A percentile compares a stretch with the other conserved stretches of the same genome.
phyloP scores from a whole-genome alignment of 2,329 filamentous ascomycete genomes.

The Phialophora expanda region DNA sequence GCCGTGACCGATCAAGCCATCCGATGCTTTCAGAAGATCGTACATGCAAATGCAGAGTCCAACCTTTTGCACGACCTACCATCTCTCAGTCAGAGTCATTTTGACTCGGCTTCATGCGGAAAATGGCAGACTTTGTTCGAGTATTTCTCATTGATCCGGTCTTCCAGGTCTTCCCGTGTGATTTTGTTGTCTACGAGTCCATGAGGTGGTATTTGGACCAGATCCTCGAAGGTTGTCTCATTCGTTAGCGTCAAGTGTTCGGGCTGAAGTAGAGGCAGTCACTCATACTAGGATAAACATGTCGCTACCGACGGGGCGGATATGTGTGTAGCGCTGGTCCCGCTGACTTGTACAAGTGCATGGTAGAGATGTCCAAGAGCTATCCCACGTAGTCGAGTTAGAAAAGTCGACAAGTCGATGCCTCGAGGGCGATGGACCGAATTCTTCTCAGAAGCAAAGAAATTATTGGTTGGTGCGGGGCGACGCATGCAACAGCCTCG shows the following conservation, averaged over 20 bases:
- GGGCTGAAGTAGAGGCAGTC: neutral
- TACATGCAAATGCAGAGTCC: conserved; percentile 93
- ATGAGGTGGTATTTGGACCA: conserved; percentile 88
- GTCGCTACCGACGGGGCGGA: conserved; percentile 14
- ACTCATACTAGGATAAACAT: conserved; percentile 42
- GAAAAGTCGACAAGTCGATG: neutral
- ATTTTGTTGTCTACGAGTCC: conserved; percentile 69
- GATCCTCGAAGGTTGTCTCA: conserved; percentile 89
- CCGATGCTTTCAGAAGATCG: conserved; percentile 85
- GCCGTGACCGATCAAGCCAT: conserved; percentile 91
- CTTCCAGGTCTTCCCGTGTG: conserved; percentile 84
- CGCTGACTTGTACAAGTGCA: conserved; percentile 5
- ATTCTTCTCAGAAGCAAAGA: neutral
- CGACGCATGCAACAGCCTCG: conserved; percentile 1
- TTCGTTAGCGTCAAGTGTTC: conserved; percentile 18
- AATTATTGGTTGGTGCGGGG: conserved; percentile 6
- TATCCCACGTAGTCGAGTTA: neutral
- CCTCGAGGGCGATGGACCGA: neutral
- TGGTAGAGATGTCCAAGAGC: conserved; percentile 10
- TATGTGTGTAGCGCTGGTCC: neutral
- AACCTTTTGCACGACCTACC: conserved; percentile 83
- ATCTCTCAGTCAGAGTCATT: conserved; percentile 2
- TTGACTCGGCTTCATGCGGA: neutral
- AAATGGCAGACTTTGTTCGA: conserved; percentile 74
- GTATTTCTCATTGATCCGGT: conserved; percentile 97